These are phyloP conservation scores for Mycena rosella DNA, from an alignment of 768 basidiomycete species.

Conservation along the genomic window DNA sequence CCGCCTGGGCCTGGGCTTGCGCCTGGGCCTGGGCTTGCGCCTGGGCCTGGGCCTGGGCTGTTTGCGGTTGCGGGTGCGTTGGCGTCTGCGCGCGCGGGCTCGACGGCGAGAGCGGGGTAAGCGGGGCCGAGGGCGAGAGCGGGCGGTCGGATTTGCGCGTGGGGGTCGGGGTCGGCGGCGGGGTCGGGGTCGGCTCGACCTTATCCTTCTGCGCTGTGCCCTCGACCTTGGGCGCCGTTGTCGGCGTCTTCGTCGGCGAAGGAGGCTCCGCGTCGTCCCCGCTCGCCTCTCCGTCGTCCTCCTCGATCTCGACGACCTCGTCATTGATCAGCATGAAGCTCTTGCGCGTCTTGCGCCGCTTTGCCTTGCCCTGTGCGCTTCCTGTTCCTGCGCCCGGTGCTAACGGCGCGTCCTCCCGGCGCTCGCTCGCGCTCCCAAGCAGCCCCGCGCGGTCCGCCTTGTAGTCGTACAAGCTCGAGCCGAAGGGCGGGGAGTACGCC, in stretches of 20 bases:
- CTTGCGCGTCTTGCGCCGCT: slow-evolving; percentile 25
- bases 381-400: too few relatives aligned
- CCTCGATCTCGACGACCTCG: slow-evolving; percentile 33
- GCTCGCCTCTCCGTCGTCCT: slow-evolving; percentile 19
- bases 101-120: too few relatives aligned
- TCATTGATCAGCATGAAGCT: slow-evolving; percentile 33
- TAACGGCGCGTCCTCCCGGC: neutral
- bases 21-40: neutral
- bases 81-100: too few relatives aligned
- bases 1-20: neutral
- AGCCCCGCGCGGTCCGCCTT: slow-evolving; percentile 7
- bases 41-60: neutral
- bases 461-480: slow-evolving; percentile 34
- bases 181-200: too few relatives aligned
- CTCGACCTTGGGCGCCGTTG: too few relatives aligned
- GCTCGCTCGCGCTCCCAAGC: neutral
- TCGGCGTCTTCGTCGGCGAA: too few relatives aligned
- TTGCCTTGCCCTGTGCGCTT: neutral
- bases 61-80: too few relatives aligned
- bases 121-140: too few relatives aligned
- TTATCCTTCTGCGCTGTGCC: too few relatives aligned
- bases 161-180: too few relatives aligned
- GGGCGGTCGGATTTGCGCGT: too few relatives aligned
- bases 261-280: too few relatives aligned
- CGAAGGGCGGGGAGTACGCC: slow-evolving; percentile 34